These are phyloP conservation scores for Candida smagusa DNA, from an alignment of 1,139 yeast species.

Conservation along the genomic window DNA sequence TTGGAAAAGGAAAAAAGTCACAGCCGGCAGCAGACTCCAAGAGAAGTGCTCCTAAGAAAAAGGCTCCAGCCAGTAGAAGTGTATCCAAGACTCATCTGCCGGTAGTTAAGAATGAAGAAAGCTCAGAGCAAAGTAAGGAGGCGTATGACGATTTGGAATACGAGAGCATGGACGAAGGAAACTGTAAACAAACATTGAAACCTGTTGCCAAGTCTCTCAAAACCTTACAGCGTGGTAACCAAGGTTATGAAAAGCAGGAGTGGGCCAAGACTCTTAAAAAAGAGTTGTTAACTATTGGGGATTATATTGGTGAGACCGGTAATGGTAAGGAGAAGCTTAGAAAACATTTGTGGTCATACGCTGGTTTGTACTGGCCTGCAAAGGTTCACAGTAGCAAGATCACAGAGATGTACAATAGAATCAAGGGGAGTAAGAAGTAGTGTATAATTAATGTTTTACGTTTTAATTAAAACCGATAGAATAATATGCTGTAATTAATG, in stretches of 20 bases:
- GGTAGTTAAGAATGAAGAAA: conserved; percentile 11
- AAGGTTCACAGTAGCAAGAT: conserved; percentile 80
- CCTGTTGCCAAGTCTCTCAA: conserved; percentile 75
- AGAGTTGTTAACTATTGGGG: conserved; percentile 80
- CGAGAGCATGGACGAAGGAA: conserved; percentile 77
- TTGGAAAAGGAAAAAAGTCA: conserved; percentile 8
- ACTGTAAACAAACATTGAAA: conserved; percentile 61
- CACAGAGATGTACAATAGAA: conserved; percentile 78
- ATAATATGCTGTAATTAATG: no score
- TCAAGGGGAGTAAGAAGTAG: conserved; percentile 24
- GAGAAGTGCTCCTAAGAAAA: conserved; percentile 10
- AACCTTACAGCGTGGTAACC: conserved; percentile 72
- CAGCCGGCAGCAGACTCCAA: conserved; percentile 7
- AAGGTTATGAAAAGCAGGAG: conserved; percentile 78
- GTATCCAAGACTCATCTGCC: conserved; percentile 5
- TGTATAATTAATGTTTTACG: background rate
- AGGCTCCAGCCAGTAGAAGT: conserved; percentile 9
- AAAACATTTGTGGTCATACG: conserved; percentile 87
- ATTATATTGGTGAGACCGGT: conserved; percentile 42
- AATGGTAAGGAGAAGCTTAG: conserved; percentile 37
- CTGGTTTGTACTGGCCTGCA: conserved; percentile 91
- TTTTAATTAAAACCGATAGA: no score
- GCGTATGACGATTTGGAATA: conserved; percentile 53
- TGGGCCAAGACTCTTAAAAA: conserved; percentile 76
- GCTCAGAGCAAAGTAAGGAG: conserved; percentile 14